Base-by-base conservation (phyloP, 108 stramenopile species). In the Aurantiochytrium sp. region DNA sequence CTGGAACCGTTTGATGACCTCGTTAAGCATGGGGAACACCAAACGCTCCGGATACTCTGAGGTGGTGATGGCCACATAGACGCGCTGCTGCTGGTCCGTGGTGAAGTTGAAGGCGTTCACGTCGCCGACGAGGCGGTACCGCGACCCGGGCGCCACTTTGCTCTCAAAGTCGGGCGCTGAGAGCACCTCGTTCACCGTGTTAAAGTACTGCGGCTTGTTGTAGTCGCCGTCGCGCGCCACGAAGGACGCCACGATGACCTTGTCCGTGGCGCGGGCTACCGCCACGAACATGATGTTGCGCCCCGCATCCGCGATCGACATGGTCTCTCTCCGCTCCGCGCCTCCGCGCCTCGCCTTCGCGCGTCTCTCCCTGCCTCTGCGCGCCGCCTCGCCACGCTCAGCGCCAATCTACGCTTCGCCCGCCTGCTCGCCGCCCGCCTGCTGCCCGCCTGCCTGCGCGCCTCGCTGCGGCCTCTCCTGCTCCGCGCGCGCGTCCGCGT, bases 41-140 rank as follows among this genome's bases (percentile, higher is more conserved):
- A 83, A 45, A 23, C 76, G 76, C 51, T 83, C 76, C 12, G 76
- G 76, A 45, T 83, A 83, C 23, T 83, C 76, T 6, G 76, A 47
- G 19, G 51, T 53, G 6, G 76, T 83, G 51, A 83, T 83, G 23
- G 51, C 76, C 45, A 83, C 51, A 53, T 83, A 83, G 45, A 83
- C 76, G 4, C 76, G 76, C 51, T 83, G 76, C 51, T 83, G 76
- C 76, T 53, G 49, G 51, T 83, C 76, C 49, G 76, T 83, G 76
- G 76, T 83, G 23, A 83, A 83, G 76, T 83, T 83, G 76, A 83
- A 83, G 19, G 76, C 76, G 76, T 83, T 47, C 51, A 83, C 76
- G n/a, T 83, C 76, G 19, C 76, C 76, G 4, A 83, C 76, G 25
- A 83, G 76, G 25, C 76, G 76, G 76, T 83, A 83, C 25, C 76